Evolutionary conservation across 2,329 filamentous ascomycete genomes (phyloP).

Genomic region (Dothideomycetidae sp.): DNA sequence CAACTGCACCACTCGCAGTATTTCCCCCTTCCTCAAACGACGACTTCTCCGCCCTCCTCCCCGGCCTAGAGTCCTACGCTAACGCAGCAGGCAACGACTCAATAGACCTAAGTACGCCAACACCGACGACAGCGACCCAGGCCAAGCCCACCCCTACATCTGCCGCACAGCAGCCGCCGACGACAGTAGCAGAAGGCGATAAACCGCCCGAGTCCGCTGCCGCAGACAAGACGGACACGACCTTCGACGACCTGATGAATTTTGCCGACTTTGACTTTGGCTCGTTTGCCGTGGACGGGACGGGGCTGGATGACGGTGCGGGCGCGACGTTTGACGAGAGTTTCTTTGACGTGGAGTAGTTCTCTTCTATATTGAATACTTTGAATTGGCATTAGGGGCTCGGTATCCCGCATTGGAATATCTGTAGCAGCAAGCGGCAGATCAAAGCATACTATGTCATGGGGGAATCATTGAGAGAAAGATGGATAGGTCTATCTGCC

Average conservation of each 20-base stretch:
- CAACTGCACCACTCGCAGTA: slow-evolving; percentile 12
- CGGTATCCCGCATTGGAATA: too few relatives aligned
- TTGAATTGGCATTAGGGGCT: too few relatives aligned
- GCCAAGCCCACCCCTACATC: slow-evolving; percentile 1
- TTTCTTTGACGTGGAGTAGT: slow-evolving; percentile 23
- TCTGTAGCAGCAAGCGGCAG: too few relatives aligned
- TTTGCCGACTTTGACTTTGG: slow-evolving; percentile 21
- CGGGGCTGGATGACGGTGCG: slow-evolving; percentile 24
- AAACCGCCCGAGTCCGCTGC: slow-evolving; percentile 13
- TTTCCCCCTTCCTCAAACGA: too few relatives aligned
- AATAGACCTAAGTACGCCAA: slow-evolving; percentile 13
- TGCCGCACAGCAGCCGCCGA: slow-evolving; percentile 1
- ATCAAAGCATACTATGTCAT: too few relatives aligned
- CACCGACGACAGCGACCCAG: slow-evolving; percentile 5
- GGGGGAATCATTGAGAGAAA: too few relatives aligned
- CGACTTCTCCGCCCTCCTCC: slow-evolving; percentile 24
- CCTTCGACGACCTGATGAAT: slow-evolving; percentile 25
- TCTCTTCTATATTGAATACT: too few relatives aligned
- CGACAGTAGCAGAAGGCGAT: background rate
- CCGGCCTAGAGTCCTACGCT: slow-evolving; percentile 29
- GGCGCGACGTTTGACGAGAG: slow-evolving; percentile 13
- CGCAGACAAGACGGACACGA: slow-evolving; percentile 12
- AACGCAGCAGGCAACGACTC: slow-evolving; percentile 16
- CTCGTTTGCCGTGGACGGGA: slow-evolving; percentile 14
- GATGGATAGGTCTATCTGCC: too few relatives aligned